Evolutionary conservation across 352 stramenopile genomes (phyloP).

Genomic region (Thalassiosira livingstoniorum): DNA sequence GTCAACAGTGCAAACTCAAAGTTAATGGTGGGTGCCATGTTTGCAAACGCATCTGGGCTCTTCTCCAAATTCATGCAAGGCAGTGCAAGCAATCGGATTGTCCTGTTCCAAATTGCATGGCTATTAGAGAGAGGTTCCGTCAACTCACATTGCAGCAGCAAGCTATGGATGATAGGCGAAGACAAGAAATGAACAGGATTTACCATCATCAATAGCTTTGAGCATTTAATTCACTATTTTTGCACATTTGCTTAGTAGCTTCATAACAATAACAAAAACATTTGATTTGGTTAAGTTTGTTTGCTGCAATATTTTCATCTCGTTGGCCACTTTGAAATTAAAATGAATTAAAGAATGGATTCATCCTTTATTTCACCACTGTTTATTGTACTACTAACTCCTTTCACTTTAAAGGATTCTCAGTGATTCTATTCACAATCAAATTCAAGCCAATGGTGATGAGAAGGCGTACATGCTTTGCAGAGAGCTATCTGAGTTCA

Average conservation of each 20-base stretch:
- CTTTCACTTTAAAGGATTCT: too few relatives aligned
- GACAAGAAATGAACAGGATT: conserved; percentile 86
- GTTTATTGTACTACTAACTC: too few relatives aligned
- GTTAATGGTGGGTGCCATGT: conserved; percentile 93
- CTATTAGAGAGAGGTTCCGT: conserved; percentile 93
- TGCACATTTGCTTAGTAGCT: background rate
- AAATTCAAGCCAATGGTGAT: too few relatives aligned
- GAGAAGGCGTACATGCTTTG: too few relatives aligned
- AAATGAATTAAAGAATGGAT: too few relatives aligned
- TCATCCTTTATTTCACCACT: too few relatives aligned
- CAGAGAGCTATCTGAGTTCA: too few relatives aligned
- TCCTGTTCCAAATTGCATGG: conserved; percentile 95
- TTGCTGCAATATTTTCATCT: too few relatives aligned
- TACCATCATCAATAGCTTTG: conserved; percentile 55
- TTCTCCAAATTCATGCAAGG: conserved; percentile 96
- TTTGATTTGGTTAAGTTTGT: too few relatives aligned
- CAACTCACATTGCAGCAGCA: conserved; percentile 97
- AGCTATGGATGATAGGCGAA: conserved; percentile 96
- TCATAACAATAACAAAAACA: too few relatives aligned
- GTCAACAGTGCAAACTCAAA: conserved; percentile 89
- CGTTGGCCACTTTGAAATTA: too few relatives aligned
- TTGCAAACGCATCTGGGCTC: conserved; percentile 95
- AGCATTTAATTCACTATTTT: conserved; percentile 1
- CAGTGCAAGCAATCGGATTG: conserved; percentile 92
- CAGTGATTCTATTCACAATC: too few relatives aligned